Conservation (phyloP, 306 rosid genomes). For the Hippophae tibetana region DNA sequence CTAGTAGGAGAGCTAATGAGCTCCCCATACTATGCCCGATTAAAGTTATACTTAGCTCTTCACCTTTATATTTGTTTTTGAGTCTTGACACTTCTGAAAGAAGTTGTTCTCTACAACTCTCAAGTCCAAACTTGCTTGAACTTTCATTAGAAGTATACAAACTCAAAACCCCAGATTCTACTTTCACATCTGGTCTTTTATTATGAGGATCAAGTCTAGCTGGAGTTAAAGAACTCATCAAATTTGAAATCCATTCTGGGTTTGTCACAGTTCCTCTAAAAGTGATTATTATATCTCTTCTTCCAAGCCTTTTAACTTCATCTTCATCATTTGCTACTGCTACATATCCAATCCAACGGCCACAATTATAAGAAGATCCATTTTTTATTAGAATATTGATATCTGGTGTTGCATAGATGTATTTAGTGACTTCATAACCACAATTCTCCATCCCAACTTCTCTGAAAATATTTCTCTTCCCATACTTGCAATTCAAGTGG, state of each 20-base stretch:
- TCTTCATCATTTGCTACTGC: slow-evolving; percentile 48
- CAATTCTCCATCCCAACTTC: slow-evolving; percentile 53
- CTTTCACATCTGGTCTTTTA: slow-evolving; percentile 51
- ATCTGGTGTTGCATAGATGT: slow-evolving; percentile 81
- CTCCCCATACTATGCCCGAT: slow-evolving; percentile 98
- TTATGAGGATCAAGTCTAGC: slow-evolving; percentile 63
- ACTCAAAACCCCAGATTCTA: slow-evolving; percentile 70
- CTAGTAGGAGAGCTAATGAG: slow-evolving; percentile 73
- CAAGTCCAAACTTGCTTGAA: slow-evolving; percentile 39
- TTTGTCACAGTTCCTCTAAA: slow-evolving; percentile 75
- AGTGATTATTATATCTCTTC: slow-evolving; percentile 58
- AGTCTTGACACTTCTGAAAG: slow-evolving; percentile 63
- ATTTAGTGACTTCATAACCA: slow-evolving; percentile 69
- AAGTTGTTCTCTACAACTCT: slow-evolving; percentile 83
- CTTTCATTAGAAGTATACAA: slow-evolving; percentile 71
- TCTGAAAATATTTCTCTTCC: slow-evolving; percentile 49
- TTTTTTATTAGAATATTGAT: slow-evolving; percentile 43
- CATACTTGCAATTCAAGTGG: slow-evolving; percentile 68
- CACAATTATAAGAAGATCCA: slow-evolving; percentile 21
- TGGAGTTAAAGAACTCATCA: slow-evolving; percentile 72
- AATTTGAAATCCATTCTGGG: slow-evolving; percentile 70
- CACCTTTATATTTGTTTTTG: slow-evolving; percentile 42
- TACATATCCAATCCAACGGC: slow-evolving; percentile 84
- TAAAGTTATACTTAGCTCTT: slow-evolving; percentile 54
- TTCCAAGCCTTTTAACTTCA: slow-evolving; percentile 36